Percentiles rank a stretch among this genome's conserved stretches.
phyloP scores from a whole-genome alignment of 192 early-diverging fungal genomes.

The Gamsiella multidivaricata region DNA sequence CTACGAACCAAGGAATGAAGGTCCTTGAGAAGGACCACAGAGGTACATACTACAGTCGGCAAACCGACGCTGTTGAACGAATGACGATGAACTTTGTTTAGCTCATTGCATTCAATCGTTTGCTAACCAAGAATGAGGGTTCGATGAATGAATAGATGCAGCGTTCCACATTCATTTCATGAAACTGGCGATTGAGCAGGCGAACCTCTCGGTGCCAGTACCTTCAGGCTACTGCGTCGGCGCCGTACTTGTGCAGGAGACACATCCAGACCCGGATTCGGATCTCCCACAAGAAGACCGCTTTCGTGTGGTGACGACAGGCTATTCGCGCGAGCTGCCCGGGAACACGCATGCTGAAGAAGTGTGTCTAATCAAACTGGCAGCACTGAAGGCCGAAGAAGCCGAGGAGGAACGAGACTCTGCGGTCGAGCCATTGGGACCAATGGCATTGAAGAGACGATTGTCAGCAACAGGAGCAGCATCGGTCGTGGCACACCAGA shows the following conservation, averaged over 20 bases:
- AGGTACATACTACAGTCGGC: too few species aligned
- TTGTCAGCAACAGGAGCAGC: not conserved
- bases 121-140: too few species aligned
- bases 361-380: conserved; percentile 84
- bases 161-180: conserved; percentile 77
- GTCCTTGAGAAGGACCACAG: conserved; percentile 20
- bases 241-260: conserved; percentile 72
- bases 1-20: conserved; percentile 5
- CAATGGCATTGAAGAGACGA: too few species aligned
- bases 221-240: conserved; percentile 94
- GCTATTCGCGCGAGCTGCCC: conserved; percentile 91
- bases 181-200: conserved; percentile 85
- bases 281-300: conserved; percentile 19
- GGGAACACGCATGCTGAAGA: conserved; percentile 99
- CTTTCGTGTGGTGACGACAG: conserved; percentile 77
- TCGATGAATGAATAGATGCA: conserved; percentile 17
- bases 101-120: too few species aligned
- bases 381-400: not conserved
- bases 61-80: too few species aligned
- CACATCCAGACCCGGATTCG: conserved; percentile 10
- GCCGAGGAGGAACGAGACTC: not conserved
- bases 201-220: conserved; percentile 79
- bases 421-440: not conserved
- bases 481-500: not conserved
- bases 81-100: too few species aligned